Evolutionary conservation across 106 monocot genomes (phyloP), one percentile per base, ranked within the genome.

Genomic region (Phalaenopsis aphrodite): DNA sequence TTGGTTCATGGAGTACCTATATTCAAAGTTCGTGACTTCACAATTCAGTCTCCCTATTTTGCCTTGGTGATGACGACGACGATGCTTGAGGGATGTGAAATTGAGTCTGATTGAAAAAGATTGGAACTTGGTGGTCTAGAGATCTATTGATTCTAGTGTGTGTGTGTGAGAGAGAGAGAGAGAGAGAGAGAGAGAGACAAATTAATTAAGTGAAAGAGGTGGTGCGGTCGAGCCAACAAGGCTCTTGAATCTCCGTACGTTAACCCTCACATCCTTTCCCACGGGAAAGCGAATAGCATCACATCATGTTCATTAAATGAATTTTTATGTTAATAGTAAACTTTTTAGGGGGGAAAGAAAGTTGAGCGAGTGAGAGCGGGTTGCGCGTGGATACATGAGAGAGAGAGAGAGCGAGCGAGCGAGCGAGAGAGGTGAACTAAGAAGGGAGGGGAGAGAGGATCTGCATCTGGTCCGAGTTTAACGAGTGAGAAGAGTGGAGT

Each of bases 191-290:
- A 12, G 69, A 9, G 39, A 38, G 69, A 69, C 69, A 69, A 69
- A 69, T 69, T 37, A 69, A 69, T 30, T 30, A 69, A 69, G 69
- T 14, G 37, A 8, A 3, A 8, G 69, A 69, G 69, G 39, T 12
- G 10, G 39, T 5, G 12, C 39, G 39, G 12, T 12, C 30, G 69
- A 69, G 8, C 41, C 43, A 45, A 11, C 1, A 2, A 42, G 74
- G 43, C 74, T 74, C 74, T 42, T 74, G 74, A 74, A 10, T 74
- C 74, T 69, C 69, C 69, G 37, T 69, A 30, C 38, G 38, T 39
- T 38, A 30, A 11, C 38, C 30, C 69, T 39, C n/a, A 9, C 3
- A n/a, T 23, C 30, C 69, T n/a, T 61, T 61, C 19, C 61, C 61
- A 61, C 61, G n/a, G 61, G 61, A 61, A 61, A 61, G 61, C 61